phyloP scores from a whole-genome alignment of 805 yeast genomes.

The Candida cerambycidarum region DNA sequence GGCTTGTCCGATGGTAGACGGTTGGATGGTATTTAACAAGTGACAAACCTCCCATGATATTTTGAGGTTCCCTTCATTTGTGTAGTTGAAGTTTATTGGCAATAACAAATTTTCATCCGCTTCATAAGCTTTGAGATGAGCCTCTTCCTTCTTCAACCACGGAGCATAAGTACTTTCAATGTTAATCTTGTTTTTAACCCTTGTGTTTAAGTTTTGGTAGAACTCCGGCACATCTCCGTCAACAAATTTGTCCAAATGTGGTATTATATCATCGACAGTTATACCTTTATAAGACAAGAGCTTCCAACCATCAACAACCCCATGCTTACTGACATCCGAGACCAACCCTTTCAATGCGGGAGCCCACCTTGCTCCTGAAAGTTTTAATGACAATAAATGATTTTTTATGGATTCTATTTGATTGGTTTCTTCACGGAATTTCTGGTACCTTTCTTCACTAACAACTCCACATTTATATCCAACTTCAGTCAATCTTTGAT shows the following conservation, averaged over 20 bases:
- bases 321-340: conserved; percentile 46
- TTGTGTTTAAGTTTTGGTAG: conserved; percentile 23
- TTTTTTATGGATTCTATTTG: conserved; percentile 46
- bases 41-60: conserved; percentile 76
- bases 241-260: conserved; percentile 23
- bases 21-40: conserved; percentile 71
- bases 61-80: conserved; percentile 45
- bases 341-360: conserved; percentile 43
- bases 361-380: conserved; percentile 67
- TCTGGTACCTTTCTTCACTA: conserved; percentile 53
- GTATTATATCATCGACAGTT: conserved; percentile 27
- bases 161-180: conserved; percentile 85
- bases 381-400: conserved; percentile 43
- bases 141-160: conserved; percentile 69
- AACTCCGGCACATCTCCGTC: conserved; percentile 24
- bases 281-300: conserved; percentile 57
- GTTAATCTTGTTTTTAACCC: conserved; percentile 61
- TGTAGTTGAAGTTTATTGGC: conserved; percentile 69
- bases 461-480: conserved; percentile 73
- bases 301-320: conserved; percentile 61
- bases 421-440: conserved; percentile 43
- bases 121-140: conserved; percentile 70
- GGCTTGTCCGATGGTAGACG: conserved; percentile 93
- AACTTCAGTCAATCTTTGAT: conserved; percentile 68
- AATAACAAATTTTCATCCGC: conserved; percentile 76